Percentiles rank a stretch among this genome's conserved stretches.
Evolutionary conservation across 495 filamentous ascomycete species (phyloP).

Genomic region (Aspergillus incahuasiensis): DNA sequence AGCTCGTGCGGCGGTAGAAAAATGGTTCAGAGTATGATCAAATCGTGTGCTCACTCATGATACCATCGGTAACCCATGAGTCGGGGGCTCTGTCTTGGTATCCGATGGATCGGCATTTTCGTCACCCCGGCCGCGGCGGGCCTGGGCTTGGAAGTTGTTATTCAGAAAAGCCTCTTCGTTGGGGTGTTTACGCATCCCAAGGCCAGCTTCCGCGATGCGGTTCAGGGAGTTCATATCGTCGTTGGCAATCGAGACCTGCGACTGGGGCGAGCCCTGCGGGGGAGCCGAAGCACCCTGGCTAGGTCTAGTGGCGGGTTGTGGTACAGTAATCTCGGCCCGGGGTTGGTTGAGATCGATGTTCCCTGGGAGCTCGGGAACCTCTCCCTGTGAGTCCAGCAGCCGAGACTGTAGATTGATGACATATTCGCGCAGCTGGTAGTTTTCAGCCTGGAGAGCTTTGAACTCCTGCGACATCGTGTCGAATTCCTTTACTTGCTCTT

Average conservation of each 20-base stretch:
- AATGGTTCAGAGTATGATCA: neutral
- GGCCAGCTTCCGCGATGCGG: slow-evolving; percentile 42
- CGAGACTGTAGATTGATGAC: slow-evolving; percentile 83
- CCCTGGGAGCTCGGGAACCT: slow-evolving; percentile 75
- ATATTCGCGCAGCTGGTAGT: slow-evolving; percentile 86
- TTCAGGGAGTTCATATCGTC: slow-evolving; percentile 46
- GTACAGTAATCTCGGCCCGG: slow-evolving; percentile 28
- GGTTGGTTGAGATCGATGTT: slow-evolving; percentile 52
- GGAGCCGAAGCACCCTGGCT: slow-evolving; percentile 11
- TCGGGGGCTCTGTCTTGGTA: slow-evolving; percentile 27
- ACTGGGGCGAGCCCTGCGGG: slow-evolving; percentile 25
- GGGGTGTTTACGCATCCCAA: slow-evolving; percentile 45
- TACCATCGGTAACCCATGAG: slow-evolving; percentile 31
- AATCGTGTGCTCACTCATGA: slow-evolving; percentile 10
- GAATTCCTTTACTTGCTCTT: slow-evolving; percentile 80
- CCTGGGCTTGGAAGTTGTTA: slow-evolving; percentile 31
- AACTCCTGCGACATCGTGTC: slow-evolving; percentile 62
- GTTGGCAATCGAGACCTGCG: slow-evolving; percentile 24
- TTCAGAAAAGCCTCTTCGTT: slow-evolving; percentile 31
- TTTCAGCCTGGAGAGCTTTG: slow-evolving; percentile 76
- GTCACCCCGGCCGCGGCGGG: slow-evolving; percentile 33
- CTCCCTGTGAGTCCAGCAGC: slow-evolving; percentile 77
- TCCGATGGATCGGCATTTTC: slow-evolving; percentile 31
- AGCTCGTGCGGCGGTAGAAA: neutral
- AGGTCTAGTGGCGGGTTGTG: slow-evolving; percentile 16